Conservation (phyloP, 148 eudicot genomes). For the Rhododendron vialii region DNA sequence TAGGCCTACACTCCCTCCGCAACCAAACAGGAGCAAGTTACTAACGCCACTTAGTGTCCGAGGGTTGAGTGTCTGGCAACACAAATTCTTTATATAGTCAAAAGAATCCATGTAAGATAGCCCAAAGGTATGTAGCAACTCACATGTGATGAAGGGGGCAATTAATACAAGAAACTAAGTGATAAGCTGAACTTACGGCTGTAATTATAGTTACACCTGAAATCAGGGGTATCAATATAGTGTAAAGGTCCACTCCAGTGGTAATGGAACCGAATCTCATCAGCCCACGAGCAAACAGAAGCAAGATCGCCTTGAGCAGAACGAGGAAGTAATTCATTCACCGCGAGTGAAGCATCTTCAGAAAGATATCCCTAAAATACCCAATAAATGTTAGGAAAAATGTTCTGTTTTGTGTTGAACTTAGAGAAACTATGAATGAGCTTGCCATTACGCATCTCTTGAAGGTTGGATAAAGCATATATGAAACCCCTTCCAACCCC, state of each 20-base stretch:
- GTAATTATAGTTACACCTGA: constrained; percentile 79
- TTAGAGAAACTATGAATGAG: not conserved
- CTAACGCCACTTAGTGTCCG: not conserved
- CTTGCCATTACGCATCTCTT: not conserved
- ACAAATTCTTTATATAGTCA: not conserved
- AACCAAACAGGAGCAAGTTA: not conserved
- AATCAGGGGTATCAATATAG: constrained; percentile 92
- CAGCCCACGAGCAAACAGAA: constrained; percentile 86
- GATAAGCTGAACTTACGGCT: constrained; percentile 48
- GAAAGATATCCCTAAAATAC: constrained; percentile 65
- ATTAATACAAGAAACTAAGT: not conserved
- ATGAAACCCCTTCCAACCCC: not conserved
- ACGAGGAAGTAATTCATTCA: constrained; percentile 74
- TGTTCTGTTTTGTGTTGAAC: not conserved
- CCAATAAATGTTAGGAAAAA: not conserved
- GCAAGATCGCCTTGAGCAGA: constrained; percentile 83
- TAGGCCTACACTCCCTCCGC: not conserved
- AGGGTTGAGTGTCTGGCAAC: not conserved
- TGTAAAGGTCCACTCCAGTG: constrained; percentile 85
- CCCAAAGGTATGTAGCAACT: not conserved
- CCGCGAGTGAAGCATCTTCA: constrained; percentile 59
- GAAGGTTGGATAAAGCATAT: not conserved
- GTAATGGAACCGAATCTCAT: constrained; percentile 60
- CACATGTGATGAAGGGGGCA: not conserved
- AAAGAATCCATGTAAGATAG: not conserved